Percentiles rank a stretch among this genome's conserved stretches.
Conservation (phyloP, 805 yeast species). For the Yamadazyma philogaea region DNA sequence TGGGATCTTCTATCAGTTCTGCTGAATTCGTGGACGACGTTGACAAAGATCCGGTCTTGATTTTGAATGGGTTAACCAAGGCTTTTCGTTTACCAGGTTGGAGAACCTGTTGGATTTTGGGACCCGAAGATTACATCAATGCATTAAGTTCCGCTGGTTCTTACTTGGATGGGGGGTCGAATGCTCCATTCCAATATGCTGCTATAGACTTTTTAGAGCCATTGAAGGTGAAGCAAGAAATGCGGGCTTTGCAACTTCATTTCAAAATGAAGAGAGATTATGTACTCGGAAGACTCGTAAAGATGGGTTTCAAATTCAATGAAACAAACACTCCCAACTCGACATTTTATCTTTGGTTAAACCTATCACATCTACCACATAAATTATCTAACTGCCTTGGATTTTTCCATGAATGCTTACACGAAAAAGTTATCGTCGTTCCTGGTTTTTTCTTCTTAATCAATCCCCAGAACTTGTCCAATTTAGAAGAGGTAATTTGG, state of each 20-base stretch:
- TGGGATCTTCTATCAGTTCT: conserved; percentile 50
- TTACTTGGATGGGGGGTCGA: conserved; percentile 58
- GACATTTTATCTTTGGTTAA: conserved; percentile 60
- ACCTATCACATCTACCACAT: conserved; percentile 52
- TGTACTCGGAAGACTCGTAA: conserved; percentile 43
- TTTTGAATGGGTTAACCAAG: conserved; percentile 58
- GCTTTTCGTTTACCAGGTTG: conserved; percentile 63
- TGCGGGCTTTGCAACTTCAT: conserved; percentile 56
- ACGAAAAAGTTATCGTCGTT: conserved; percentile 56
- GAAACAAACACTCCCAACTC: conserved; percentile 48
- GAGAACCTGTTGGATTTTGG: conserved; percentile 63
- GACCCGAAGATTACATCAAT: conserved; percentile 57
- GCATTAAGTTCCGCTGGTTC: conserved; percentile 60
- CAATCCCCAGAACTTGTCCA: conserved; percentile 49
- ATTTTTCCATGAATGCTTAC: conserved; percentile 60
- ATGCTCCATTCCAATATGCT: conserved; percentile 59
- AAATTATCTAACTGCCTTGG: conserved; percentile 57
- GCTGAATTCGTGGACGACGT: conserved; percentile 54
- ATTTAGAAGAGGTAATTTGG: conserved; percentile 55
- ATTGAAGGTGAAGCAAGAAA: conserved; percentile 46
- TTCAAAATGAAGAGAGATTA: conserved; percentile 58
- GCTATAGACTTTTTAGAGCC: conserved; percentile 56
- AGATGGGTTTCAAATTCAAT: conserved; percentile 53
- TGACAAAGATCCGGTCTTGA: conserved; percentile 55
- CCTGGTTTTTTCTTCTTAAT: conserved; percentile 63